A percentile compares a stretch with the other conserved stretches of the same genome.
These are phyloP conservation scores for Serendipita sp. DNA, from an alignment of 768 basidiomycete species.

Conservation along the genomic window DNA sequence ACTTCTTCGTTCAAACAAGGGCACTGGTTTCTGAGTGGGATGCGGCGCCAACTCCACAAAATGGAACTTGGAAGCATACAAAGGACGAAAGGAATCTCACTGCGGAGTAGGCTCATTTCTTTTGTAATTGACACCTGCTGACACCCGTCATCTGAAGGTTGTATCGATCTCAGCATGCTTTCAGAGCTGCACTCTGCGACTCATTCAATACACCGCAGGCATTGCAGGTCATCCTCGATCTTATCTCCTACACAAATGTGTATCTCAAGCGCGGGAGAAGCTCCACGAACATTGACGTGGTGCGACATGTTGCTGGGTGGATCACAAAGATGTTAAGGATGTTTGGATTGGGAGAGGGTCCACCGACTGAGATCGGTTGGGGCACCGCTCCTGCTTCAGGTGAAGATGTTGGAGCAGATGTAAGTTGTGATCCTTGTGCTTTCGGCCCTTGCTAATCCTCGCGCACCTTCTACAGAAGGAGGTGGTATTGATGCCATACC, in stretches of 20 bases:
- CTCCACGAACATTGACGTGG: slow-evolving; percentile 41
- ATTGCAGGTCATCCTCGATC: slow-evolving; percentile 53
- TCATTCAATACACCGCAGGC: slow-evolving; percentile 93
- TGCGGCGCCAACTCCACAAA: slow-evolving; percentile 21
- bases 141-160: slow-evolving; percentile 30
- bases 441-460: slow-evolving; percentile 6
- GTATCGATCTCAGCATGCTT: slow-evolving; percentile 53
- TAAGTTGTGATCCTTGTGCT: slow-evolving; percentile 34
- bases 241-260: slow-evolving; percentile 72
- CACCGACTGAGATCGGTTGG: slow-evolving; percentile 66
- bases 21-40: slow-evolving; percentile 51
- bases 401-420: slow-evolving; percentile 20
- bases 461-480: slow-evolving; percentile 24
- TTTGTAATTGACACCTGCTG: slow-evolving; percentile 6
- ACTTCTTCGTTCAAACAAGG: slow-evolving; percentile 82
- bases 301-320: slow-evolving; percentile 38
- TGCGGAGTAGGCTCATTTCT: slow-evolving; percentile 30
- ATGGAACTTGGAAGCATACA: slow-evolving; percentile 18
- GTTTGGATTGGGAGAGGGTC: slow-evolving; percentile 65
- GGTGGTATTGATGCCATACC: slow-evolving; percentile 74
- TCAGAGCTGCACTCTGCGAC: slow-evolving; percentile 81
- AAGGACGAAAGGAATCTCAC: slow-evolving; percentile 47
- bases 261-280: slow-evolving; percentile 50
- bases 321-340: slow-evolving; percentile 38
- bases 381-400: slow-evolving; percentile 30